Base-by-base conservation (phyloP, 768 basidiomycete genomes). In the Tulasnella sp. region DNA sequence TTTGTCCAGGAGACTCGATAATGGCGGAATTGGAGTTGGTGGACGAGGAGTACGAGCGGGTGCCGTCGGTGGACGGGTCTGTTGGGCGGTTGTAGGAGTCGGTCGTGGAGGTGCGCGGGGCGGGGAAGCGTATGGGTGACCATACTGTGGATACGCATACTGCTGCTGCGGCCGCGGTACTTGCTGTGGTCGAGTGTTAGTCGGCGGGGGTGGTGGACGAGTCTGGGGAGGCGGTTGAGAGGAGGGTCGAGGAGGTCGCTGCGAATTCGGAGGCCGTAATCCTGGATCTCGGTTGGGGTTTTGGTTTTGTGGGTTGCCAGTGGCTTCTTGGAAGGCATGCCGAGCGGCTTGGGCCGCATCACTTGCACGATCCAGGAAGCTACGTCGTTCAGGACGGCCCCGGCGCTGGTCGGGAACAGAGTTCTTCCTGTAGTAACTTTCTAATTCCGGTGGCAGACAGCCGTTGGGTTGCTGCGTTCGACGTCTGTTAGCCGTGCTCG, bases 1-100 rank as follows among this genome's bases (percentile, higher is more conserved):
- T 88, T 95, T 91, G 0, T 87, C 86, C 1, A 97, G 87, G 5
- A 98, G 88, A 54, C 90, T 88, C 82, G 93, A 89, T 46, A 97
- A 90, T 69, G 92, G 87, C 14, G 94, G 94, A 2, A 87, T 84
- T 8, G 87, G 85, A 11, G 85, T 85, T 6, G 87, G 89, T 84
- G 77, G 91, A 85, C 84, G 81, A 22, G 83, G 81, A 22, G 82
- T 73, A 24, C 84, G 79, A 37, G 84, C 85, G 0, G 87, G 78
- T 3, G 86, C 83, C 7, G 85, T 84, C 54, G 88, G 85, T 18
- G 88, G 82, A 9, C 79, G 79, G 24, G 90, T 88, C 28, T 83
- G 79, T 79, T 72, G 84, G 3, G 80, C 81, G 2, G 83, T 64
- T 37, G 82, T 12, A 14, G 81, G 77, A 34, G 2, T 37, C 6